These are phyloP conservation scores for Cytidiella melzeri DNA, from an alignment of 768 basidiomycete species.

Conservation along the genomic window DNA sequence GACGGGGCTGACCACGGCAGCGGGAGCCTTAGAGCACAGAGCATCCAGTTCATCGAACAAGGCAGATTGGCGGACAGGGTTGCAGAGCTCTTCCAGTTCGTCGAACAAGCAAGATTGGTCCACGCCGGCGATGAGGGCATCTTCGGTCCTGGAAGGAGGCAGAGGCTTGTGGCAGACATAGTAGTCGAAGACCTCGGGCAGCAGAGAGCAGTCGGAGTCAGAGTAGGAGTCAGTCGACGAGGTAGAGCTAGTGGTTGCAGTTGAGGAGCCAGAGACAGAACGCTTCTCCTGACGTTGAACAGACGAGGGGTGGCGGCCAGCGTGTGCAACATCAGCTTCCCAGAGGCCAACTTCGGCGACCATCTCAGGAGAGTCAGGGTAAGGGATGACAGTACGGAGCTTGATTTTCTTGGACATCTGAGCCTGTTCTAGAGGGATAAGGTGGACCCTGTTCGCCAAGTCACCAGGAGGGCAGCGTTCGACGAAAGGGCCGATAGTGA, in stretches of 20 bases:
- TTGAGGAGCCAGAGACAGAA: background rate
- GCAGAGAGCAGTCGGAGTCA: background rate
- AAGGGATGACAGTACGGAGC: background rate
- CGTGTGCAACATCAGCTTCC: background rate
- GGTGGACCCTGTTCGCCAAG: background rate
- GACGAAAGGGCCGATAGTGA: background rate
- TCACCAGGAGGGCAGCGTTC: background rate
- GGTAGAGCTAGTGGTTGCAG: background rate
- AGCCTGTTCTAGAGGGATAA: constrained; percentile 1
- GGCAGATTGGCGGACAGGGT: background rate
- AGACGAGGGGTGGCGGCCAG: background rate
- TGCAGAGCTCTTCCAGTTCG: background rate
- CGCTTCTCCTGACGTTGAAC: background rate
- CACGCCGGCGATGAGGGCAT: background rate
- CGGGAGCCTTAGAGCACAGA: too few species aligned
- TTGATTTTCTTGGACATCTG: background rate
- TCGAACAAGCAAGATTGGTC: background rate
- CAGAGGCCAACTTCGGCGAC: background rate
- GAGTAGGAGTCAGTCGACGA: background rate
- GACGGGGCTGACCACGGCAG: background rate
- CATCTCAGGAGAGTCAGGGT: background rate
- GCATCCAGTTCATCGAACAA: too few species aligned
- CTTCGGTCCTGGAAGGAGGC: too few species aligned
- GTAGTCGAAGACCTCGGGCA: background rate
- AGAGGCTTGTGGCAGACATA: background rate